Evolutionary conservation across 495 filamentous ascomycete genomes (phyloP).

Genomic region (Evernia prunastri): DNA sequence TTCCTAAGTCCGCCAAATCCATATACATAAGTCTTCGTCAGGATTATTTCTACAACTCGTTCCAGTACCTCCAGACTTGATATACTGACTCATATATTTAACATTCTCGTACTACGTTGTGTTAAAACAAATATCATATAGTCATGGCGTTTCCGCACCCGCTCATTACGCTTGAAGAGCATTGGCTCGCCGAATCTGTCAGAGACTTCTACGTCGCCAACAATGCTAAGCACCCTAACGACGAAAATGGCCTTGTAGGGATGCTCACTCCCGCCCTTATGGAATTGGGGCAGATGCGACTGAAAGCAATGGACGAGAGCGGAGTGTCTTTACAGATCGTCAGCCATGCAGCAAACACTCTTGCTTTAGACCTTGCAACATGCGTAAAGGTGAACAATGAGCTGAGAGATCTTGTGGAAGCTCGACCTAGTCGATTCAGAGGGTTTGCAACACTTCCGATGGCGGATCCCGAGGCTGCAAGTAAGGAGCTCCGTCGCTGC

Average conservation of each 20-base stretch:
- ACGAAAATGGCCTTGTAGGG: neutral
- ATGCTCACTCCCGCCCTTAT: neutral
- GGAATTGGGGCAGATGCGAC: neutral
- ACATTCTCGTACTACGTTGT: neutral
- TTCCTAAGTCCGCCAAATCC: neutral
- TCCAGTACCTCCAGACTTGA: neutral
- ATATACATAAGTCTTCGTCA: neutral
- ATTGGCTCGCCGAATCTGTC: conserved; percentile 43
- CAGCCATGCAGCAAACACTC: neutral
- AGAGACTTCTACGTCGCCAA: conserved; percentile 16
- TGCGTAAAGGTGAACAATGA: conserved; percentile 6
- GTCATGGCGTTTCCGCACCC: conserved; percentile 1
- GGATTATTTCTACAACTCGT: too few relatives aligned
- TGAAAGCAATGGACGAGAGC: conserved; percentile 4
- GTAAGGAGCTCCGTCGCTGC: too few relatives aligned
- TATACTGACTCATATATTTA: neutral
- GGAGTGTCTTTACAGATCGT: conserved; percentile 7
- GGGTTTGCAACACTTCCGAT: too few relatives aligned
- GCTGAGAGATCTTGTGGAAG: neutral
- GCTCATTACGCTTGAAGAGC: conserved; percentile 57
- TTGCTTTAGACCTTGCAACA: neutral
- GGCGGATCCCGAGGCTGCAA: too few relatives aligned
- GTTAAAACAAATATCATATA: neutral
- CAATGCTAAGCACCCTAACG: neutral
- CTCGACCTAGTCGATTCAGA: too few relatives aligned